Evolutionary conservation across 805 yeast species (phyloP).

Genomic region (Metschnikowia noctiluminum): DNA sequence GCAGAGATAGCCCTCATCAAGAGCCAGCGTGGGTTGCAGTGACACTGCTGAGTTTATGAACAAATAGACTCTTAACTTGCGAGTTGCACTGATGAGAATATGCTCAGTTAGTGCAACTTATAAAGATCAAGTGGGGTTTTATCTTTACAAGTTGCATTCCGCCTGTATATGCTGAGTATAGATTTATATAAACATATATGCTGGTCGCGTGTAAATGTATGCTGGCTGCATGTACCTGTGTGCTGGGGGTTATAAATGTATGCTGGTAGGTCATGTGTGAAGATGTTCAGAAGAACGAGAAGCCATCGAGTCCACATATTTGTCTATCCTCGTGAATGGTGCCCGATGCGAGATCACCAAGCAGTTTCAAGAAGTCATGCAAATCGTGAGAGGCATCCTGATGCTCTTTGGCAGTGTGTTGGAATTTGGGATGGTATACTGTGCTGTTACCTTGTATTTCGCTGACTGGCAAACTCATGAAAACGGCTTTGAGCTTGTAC

Average conservation of each 20-base stretch:
- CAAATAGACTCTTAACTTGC: no score
- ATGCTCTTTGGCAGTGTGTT: constrained; percentile 9
- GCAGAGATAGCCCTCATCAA: constrained; percentile 57
- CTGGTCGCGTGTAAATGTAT: no score
- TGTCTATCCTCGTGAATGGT: background rate
- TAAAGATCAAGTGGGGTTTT: no score
- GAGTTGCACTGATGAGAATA: no score
- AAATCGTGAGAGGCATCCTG: background rate
- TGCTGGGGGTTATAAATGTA: no score
- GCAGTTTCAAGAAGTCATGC: background rate
- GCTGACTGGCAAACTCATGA: constrained; percentile 8
- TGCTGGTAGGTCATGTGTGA: no score
- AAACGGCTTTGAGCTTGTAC: background rate
- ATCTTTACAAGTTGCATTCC: no score
- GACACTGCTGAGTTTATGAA: background rate
- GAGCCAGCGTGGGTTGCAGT: constrained; percentile 33
- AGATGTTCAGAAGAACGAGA: background rate
- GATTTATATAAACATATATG: no score
- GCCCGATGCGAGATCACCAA: background rate
- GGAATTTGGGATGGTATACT: constrained; percentile 8
- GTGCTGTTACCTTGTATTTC: constrained; percentile 4
- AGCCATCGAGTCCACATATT: background rate
- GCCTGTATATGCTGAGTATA: no score
- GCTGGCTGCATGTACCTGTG: no score
- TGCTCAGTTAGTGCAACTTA: no score